Evolutionary conservation across 1,284 basidiomycete species (phyloP).

Genomic region (Cryptococcus amylolentus): DNA sequence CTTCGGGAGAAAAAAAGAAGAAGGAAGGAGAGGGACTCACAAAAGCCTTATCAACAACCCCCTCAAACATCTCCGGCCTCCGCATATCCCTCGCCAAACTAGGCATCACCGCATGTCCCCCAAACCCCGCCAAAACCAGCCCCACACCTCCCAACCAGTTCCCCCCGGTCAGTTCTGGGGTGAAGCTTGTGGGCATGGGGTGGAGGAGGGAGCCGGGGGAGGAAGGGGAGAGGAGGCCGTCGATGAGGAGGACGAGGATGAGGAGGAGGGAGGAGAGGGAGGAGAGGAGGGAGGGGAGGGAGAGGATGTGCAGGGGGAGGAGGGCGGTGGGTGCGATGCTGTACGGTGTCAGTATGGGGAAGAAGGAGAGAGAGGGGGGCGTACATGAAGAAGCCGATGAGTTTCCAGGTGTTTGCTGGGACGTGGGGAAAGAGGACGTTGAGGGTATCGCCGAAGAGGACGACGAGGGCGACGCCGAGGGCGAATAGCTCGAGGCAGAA

Average conservation of each 20-base stretch:
- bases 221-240: conserved; percentile 74
- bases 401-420: conserved; percentile 69
- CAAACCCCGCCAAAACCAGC: conserved; percentile 94
- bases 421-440: conserved; percentile 65
- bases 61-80: conserved; percentile 73
- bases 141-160: conserved; percentile 61
- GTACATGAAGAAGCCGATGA: conserved; percentile 68
- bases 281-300: conserved; percentile 78
- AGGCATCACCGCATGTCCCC: conserved; percentile 90
- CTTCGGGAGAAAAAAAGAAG: neutral
- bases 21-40: conserved; percentile 19
- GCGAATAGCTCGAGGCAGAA: conserved; percentile 85
- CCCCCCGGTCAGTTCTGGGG: conserved; percentile 56
- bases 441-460: conserved; percentile 80
- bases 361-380: neutral
- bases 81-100: conserved; percentile 86
- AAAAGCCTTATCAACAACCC: conserved; percentile 42
- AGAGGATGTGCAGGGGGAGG: conserved; percentile 75
- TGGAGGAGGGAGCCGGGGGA: conserved; percentile 77
- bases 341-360: neutral
- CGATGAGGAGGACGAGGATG: conserved; percentile 73
- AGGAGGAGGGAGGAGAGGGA: conserved; percentile 75
- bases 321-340: conserved; percentile 79
- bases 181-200: conserved; percentile 67
- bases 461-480: conserved; percentile 72